Evolutionary conservation across 306 rosid genomes (phyloP).

Genomic region (Quillaja saponaria): DNA sequence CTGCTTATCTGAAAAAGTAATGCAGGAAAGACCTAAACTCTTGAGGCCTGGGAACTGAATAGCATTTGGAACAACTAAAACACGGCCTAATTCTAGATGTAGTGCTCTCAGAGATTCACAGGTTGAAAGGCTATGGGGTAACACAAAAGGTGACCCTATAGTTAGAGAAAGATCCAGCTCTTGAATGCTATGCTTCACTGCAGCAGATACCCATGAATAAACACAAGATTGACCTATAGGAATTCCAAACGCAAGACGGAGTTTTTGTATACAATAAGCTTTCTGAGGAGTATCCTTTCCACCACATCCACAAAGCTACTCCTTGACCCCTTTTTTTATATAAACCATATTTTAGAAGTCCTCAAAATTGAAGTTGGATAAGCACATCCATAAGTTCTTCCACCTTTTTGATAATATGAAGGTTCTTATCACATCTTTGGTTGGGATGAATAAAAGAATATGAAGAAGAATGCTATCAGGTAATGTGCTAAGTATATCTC

Average conservation of each 20-base stretch:
- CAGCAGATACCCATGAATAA: neutral
- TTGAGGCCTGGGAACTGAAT: slow-evolving; percentile 9
- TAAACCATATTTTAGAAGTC: too few species aligned
- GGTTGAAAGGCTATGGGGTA: neutral
- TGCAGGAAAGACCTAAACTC: slow-evolving; percentile 4
- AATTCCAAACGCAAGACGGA: neutral
- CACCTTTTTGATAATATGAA: slow-evolving; percentile 26
- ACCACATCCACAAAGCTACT: slow-evolving; percentile 4
- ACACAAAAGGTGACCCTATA: neutral
- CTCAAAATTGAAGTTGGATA: slow-evolving; percentile 9
- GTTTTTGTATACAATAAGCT: neutral
- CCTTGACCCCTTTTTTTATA: too few species aligned
- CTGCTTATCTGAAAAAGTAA: slow-evolving; percentile 19
- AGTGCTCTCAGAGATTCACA: slow-evolving; percentile 7
- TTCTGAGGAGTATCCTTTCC: slow-evolving; percentile 11
- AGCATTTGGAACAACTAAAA: neutral
- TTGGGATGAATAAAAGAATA: slow-evolving; percentile 25
- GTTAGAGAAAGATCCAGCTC: slow-evolving; percentile 12
- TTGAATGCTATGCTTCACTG: slow-evolving; percentile 17
- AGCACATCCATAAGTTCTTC: slow-evolving; percentile 21
- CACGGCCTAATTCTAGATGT: neutral
- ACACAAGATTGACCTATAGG: neutral
- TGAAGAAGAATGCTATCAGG: slow-evolving; percentile 25
- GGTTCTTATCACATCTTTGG: slow-evolving; percentile 17
- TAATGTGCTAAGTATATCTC: slow-evolving; percentile 24